Conservation (phyloP, 2,329 filamentous ascomycete genomes). For the Xylaria sp. region DNA sequence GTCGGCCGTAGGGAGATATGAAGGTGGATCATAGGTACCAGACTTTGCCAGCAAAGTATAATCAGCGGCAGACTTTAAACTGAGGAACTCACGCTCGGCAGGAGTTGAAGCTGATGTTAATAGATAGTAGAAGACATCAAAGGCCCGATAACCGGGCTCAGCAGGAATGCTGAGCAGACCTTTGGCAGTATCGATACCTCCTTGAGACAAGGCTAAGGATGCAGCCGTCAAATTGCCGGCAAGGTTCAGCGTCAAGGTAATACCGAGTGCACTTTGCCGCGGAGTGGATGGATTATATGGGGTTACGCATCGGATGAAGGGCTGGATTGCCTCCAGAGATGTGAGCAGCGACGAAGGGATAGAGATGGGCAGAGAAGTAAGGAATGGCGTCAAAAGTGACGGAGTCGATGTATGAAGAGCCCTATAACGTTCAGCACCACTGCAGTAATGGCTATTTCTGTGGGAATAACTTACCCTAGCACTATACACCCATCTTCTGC, state of each 20-base stretch:
- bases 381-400: constrained; percentile 83
- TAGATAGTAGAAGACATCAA: constrained; percentile 98
- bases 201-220: constrained; percentile 81
- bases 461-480: constrained; percentile 74
- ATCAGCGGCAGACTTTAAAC: constrained; percentile 78
- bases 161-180: constrained; percentile 84
- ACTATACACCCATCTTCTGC: constrained; percentile 96
- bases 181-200: constrained; percentile 84
- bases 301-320: constrained; percentile 88
- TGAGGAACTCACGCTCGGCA: constrained; percentile 88
- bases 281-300: constrained; percentile 88
- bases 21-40: constrained; percentile 84
- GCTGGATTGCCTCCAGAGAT: constrained; percentile 82
- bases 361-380: constrained; percentile 81
- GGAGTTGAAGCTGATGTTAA: constrained; percentile 90
- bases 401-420: constrained; percentile 91
- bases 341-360: constrained; percentile 81
- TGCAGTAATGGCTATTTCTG: not conserved
- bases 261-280: constrained; percentile 81
- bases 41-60: constrained; percentile 86
- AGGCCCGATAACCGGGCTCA: constrained; percentile 86
- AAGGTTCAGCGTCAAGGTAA: constrained; percentile 84
- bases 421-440: constrained; percentile 57
- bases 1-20: constrained; percentile 91
- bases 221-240: constrained; percentile 81